Conservation (phyloP, 2,329 filamentous ascomycete species). For the Aureobasidium sp. region DNA sequence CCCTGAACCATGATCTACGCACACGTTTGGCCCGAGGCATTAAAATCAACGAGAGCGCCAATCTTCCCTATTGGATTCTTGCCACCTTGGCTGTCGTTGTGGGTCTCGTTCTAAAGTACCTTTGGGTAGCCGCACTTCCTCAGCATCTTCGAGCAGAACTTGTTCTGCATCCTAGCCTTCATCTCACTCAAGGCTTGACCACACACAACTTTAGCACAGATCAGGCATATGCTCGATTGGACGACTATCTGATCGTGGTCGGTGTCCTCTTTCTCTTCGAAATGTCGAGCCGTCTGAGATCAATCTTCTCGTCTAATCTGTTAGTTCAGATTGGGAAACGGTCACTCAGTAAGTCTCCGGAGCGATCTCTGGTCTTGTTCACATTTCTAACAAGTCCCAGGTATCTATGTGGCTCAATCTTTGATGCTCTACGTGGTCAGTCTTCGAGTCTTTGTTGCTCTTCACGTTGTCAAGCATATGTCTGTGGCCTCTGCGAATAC, state of each 20-base stretch:
- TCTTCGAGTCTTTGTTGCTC: background rate
- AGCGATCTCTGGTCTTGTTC: background rate
- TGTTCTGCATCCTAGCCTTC: slow-evolving; percentile 24
- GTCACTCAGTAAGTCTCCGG: slow-evolving; percentile 23
- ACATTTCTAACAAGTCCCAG: background rate
- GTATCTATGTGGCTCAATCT: background rate
- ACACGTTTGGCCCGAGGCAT: slow-evolving; percentile 20
- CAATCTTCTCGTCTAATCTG: slow-evolving; percentile 22
- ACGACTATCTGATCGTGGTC: slow-evolving; percentile 26
- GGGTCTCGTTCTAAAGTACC: slow-evolving; percentile 25
- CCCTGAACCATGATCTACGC: slow-evolving; percentile 20
- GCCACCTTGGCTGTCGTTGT: slow-evolving; percentile 14
- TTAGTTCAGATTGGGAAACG: slow-evolving; percentile 24
- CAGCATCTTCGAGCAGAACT: slow-evolving; percentile 24
- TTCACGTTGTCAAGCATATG: background rate
- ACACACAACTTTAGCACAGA: slow-evolving; percentile 17
- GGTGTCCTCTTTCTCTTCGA: slow-evolving; percentile 23
- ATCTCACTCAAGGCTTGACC: slow-evolving; percentile 21
- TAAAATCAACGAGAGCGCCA: slow-evolving; percentile 19
- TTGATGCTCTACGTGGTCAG: slow-evolving; percentile 2
- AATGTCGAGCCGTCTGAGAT: slow-evolving; percentile 17
- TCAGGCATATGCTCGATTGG: slow-evolving; percentile 24
- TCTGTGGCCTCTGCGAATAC: background rate
- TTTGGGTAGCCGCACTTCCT: slow-evolving; percentile 21
- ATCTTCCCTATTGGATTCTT: slow-evolving; percentile 20